Percentiles rank a stretch among this genome's conserved stretches.
These are phyloP conservation scores for Aquanectria penicillioides DNA, from an alignment of 2,329 filamentous ascomycete species.

Conservation along the genomic window DNA sequence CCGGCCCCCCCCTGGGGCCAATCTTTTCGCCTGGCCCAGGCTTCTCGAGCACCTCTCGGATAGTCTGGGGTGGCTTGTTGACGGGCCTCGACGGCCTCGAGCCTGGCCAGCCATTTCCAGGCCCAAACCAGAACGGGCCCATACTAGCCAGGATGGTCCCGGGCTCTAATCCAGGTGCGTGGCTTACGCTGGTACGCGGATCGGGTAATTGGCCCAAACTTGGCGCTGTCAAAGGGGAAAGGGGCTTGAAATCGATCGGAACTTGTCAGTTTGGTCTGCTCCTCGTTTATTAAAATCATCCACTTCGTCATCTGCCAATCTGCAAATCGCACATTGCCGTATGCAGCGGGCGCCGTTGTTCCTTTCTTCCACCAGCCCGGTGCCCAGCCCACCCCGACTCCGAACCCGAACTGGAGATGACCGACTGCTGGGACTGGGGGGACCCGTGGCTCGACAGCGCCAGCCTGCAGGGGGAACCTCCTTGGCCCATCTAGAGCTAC, in stretches of 20 bases:
- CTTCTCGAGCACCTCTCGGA: neutral
- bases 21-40: slow-evolving; percentile 8
- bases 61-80: slow-evolving; percentile 22
- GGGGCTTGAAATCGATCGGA: slow-evolving; percentile 13
- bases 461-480: too few relatives aligned
- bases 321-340: neutral
- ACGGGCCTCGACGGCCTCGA: neutral
- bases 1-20: slow-evolving; percentile 6
- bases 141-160: neutral
- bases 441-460: too few relatives aligned
- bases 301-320: slow-evolving; percentile 4
- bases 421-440: too few relatives aligned
- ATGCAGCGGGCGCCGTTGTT: neutral
- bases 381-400: too few relatives aligned
- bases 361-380: neutral
- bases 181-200: slow-evolving; percentile 12
- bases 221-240: slow-evolving; percentile 24
- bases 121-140: neutral
- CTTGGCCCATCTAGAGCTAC: neutral
- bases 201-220: slow-evolving; percentile 4
- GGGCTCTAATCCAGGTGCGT: neutral
- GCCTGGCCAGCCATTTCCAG: slow-evolving; percentile 8
- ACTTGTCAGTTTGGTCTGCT: neutral
- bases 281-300: slow-evolving; percentile 8
- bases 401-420: too few relatives aligned